Evolutionary conservation across 2,329 filamentous ascomycete genomes (phyloP).

Genomic region (Pseudogymnoascus sp.): DNA sequence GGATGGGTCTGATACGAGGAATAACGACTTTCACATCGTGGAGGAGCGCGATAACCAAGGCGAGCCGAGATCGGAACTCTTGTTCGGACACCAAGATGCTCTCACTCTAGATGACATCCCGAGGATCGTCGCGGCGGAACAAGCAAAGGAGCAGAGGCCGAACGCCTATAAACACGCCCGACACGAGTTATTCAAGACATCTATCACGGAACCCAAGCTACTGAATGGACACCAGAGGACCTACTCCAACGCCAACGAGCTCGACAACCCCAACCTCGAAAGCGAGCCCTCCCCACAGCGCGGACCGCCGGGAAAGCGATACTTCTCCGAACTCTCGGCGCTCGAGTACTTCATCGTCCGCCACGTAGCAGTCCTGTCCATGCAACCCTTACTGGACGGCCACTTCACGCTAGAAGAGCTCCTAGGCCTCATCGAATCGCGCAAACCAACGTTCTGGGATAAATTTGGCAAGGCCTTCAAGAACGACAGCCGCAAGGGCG

Average conservation of each 20-base stretch:
- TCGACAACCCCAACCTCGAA: slow-evolving; percentile 34
- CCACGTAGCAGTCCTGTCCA: slow-evolving; percentile 86
- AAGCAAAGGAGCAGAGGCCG: slow-evolving; percentile 81
- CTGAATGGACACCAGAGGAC: slow-evolving; percentile 61
- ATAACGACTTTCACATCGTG: slow-evolving; percentile 63
- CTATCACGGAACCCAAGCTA: slow-evolving; percentile 52
- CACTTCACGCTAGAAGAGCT: slow-evolving; percentile 93
- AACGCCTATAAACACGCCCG: slow-evolving; percentile 70
- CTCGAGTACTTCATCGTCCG: slow-evolving; percentile 97
- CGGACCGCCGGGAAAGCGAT: slow-evolving; percentile 51
- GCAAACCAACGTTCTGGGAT: slow-evolving; percentile 94
- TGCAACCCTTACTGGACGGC: slow-evolving; percentile 83
- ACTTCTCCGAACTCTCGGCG: slow-evolving; percentile 92
- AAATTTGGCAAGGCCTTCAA: slow-evolving; percentile 97
- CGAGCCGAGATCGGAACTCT: slow-evolving; percentile 65
- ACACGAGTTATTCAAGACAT: slow-evolving; percentile 53
- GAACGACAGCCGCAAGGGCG: slow-evolving; percentile 65
- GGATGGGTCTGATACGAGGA: slow-evolving; percentile 43
- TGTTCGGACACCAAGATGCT: slow-evolving; percentile 83
- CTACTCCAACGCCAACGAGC: slow-evolving; percentile 48
- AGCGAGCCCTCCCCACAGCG: slow-evolving; percentile 37
- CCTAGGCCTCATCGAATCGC: slow-evolving; percentile 82
- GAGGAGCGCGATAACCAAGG: slow-evolving; percentile 66
- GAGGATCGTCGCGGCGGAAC: slow-evolving; percentile 88
- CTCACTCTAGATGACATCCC: slow-evolving; percentile 94